Base-by-base conservation (phyloP, 805 yeast genomes). In the Candida wancherniae region DNA sequence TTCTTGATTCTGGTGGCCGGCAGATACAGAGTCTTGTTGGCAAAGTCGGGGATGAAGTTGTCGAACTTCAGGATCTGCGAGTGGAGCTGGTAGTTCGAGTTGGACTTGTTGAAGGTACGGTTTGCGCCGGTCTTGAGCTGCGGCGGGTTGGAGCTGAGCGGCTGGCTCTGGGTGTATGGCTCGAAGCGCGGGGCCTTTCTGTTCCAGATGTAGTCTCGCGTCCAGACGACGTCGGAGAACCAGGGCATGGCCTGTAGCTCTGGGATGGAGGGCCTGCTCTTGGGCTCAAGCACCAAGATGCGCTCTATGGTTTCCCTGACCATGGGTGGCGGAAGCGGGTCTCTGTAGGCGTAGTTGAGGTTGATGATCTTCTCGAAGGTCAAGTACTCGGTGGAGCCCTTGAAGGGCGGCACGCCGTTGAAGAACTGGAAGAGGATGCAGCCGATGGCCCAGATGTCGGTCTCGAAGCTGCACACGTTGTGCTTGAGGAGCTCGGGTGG, bases 391-490 rank as follows among this genome's bases (percentile, higher is more conserved):
- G 86, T 84, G 13, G 71, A 61, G 0, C 94, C 96, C 54, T 87
- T 83, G 55, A 87, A 87, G 1, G 97, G 96, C 2, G 96, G 96
- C 15, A 64, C 60, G 0, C 96, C 96, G 26, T 81, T 77, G 31
- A 84, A 71, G 50, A 88, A 71, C 56, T 87, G 97, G 54, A 70
- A 87, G 22, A 88, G 57, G 21, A 87, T 83, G 57, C 97, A 87
- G 1, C 95, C 97, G 34, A 86, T 56, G 1, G 97, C 95, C 97
- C 97, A 87, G n/a, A 84, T 58, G 54, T 87, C 97, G 19, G 90
- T 71, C 40, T 80, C 81, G 50, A 76, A 83, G 12, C 94, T 92
- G 51, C 95, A 85, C 21, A 72, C 67, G 53, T 90, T 92, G 47
- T 74, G 69, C 28, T 78, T 72, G 28, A 92, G 63, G 23, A 92